Evolutionary conservation across 1,284 basidiomycete species (phyloP), one percentile per base, ranked within the genome.

Genomic region (Moesziomyces sp.): DNA sequence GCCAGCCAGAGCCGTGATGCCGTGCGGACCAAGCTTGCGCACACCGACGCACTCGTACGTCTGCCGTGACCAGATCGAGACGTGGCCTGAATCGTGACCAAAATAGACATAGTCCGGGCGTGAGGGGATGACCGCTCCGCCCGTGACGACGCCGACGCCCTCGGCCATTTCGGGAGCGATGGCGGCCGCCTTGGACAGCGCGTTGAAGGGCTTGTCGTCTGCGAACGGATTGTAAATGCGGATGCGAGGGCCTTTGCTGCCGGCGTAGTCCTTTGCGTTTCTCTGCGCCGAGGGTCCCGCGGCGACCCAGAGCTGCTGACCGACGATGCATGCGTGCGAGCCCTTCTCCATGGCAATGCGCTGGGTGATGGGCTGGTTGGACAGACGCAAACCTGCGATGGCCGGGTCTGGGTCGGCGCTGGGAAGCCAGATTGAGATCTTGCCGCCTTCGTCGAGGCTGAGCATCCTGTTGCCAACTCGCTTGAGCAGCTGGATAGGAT

Each of bases 31-130:
- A 5, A 80, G 53, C n/a, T 49, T 58, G 23, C 77, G 60, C 10
- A 80, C 71, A 38, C 64, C 61, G 5, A 74, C 23, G 43, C 78
- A 80, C 35, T 66, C 63, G 42, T 68, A 73, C 42, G 66, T 74
- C 53, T 65, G 52, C 0, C 66, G 46, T 14, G 68, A 72, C 81
- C 81, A 82, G 30, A 76, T 66, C 10, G 70, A 77, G 30, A 82
- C 51, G 33, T 82, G 91, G 0, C 96, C 97, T 46, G 92, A 93
- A 84, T 98, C 95, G 79, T 99, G 96, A 0, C 92, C 94, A n/a
- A 99, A 86, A 78, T 91, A 98, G 30, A 93, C 91, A 19, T 86
- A 85, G 1, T 88, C 87, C 0, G 90, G 89, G 11, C 88, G 86
- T 0, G 90, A 88, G 0, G 92, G 91, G 6, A 98, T 85, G 24